Evolutionary conservation across 495 filamentous ascomycete genomes (phyloP), one percentile per base, ranked within the genome.

Genomic region (Hyaloscypha hepaticicola): DNA sequence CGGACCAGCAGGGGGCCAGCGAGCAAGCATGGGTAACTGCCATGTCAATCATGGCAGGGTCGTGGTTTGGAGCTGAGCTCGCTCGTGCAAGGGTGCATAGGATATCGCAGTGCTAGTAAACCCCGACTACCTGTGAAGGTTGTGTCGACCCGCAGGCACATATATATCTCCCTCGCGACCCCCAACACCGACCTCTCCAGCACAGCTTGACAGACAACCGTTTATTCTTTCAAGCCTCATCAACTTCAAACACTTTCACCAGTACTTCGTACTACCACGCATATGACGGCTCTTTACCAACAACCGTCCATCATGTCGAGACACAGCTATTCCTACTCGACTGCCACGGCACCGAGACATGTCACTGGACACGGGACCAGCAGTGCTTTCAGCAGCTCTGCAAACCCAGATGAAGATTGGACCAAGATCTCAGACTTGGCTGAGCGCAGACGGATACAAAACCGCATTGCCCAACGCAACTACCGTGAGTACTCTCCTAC

Each of bases 371-470:
- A 92, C 73, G 87, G 86, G 66, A 96, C 92, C 51, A 96, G 93
- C 79, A 96, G 92, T 75, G 95, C 96, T 67, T 97, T 97, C 85
- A 96, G 93, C 79, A 89, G 90, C 68, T 95, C 90, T 65, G 96
- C 95, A 70, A 95, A 97, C 76, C 93, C 95, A 61, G 93, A 96
- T 69, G 94, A 98, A 78, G 94, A 98, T 80, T 98, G 94, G 94
- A 98, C 94, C 73, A 95, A 98, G 85, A 97, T 98, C 77, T 97
- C 95, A 51, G 94, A 98, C 74, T 84, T 97, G 48, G 94, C 94
- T 60, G 94, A 97, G 79, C 86, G 94, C 68, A 83, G 94, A 73
- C 83, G 94, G 72, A 97, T 98, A 79, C 94, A 98, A 79, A 98
- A 98, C 78, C 86, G 94, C 57, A 98, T 98, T 78, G 94, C 94